These are phyloP conservation scores for Leccinum ponderosum DNA, from an alignment of 1,284 basidiomycete species.

Conservation along the genomic window DNA sequence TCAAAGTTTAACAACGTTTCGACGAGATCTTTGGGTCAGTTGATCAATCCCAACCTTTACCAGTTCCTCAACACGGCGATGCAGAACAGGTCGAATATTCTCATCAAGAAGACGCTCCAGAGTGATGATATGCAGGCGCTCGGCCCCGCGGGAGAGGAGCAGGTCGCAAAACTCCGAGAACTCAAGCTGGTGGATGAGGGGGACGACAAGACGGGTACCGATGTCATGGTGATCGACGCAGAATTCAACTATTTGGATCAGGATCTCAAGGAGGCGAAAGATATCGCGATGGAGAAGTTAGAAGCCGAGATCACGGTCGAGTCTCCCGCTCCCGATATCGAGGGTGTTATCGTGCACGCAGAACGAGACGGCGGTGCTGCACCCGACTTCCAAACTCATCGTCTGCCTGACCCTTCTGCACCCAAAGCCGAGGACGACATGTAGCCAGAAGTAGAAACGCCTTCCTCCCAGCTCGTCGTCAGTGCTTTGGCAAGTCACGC, in stretches of 20 bases:
- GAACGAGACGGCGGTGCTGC: constrained; percentile 29
- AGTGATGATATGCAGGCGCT: constrained; percentile 87
- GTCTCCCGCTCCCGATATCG: constrained; percentile 39
- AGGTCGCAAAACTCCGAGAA: constrained; percentile 80
- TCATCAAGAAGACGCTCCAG: constrained; percentile 46
- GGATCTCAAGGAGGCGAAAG: constrained; percentile 29
- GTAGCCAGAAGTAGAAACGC: constrained; percentile 31
- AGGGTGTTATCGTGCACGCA: constrained; percentile 49
- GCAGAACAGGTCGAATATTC: constrained; percentile 79
- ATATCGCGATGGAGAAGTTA: constrained; percentile 30
- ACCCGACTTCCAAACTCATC: constrained; percentile 11
- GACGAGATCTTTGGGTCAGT: constrained; percentile 78
- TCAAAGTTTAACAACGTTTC: constrained; percentile 83
- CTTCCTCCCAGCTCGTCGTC: constrained; percentile 50
- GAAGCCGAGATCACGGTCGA: constrained; percentile 35
- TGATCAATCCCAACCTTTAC: constrained; percentile 24
- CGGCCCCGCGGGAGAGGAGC: constrained; percentile 83
- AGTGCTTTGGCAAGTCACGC: constrained; percentile 53
- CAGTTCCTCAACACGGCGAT: constrained; percentile 15
- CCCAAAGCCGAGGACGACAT: constrained; percentile 34
- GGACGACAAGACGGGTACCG: constrained; percentile 32
- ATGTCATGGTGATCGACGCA: constrained; percentile 52
- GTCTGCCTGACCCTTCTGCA: constrained; percentile 22
- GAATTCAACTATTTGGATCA: constrained; percentile 15
- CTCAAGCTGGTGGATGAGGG: constrained; percentile 74